Base-by-base conservation (phyloP, 176 grass and related monocot species). In the Oryza brachyantha region DNA sequence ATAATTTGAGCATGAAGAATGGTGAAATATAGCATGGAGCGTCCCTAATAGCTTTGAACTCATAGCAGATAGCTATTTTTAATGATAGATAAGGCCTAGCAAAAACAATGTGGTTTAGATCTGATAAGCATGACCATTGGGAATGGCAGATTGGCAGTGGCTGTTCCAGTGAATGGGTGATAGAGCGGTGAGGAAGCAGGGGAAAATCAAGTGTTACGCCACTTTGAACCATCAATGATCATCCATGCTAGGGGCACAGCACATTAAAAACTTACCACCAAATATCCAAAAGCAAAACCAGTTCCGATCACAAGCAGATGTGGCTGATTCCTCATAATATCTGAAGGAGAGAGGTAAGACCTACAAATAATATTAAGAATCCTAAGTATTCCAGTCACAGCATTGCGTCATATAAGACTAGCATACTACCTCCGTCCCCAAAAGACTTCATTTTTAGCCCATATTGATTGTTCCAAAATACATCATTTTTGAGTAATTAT, bases 261-360 rank as follows among this genome's bases (percentile, higher is more conserved):
- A 78, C 35, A 36, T 64, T 65, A 7, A 41, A 39, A 77, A 66
- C 86, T 89, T 84, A 94, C 92, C 72, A 98, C 92, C 68, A 98
- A 82, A 87, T 85, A 98, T 73, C 95, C 95, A 90, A 98, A 98
- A 77, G 92, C 88, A 90, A 94, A 98, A 83, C 96, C 96, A 80
- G 96, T 99, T 87, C 96, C 92, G 25, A 90, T 81, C 39, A 99
- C 77, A 72, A 99, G 85, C 27, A 98, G 63, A 91, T 99, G 92
- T 69, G 96, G 96, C 43, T 99, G 90, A 83, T 93, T 93, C 61
- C 73, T 89, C 85, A 84, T 95, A 86, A 98, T 95, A 83, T 90
- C 90, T 45, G 86, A 93, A 83, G 96, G 96, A 50, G 96, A 99
- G 70, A 99, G 87, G 87, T 79, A 85, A 70, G 70, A 68, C 96